These are phyloP conservation scores for Saccharata proteae DNA, from an alignment of 2,329 filamentous ascomycete species.

Conservation along the genomic window DNA sequence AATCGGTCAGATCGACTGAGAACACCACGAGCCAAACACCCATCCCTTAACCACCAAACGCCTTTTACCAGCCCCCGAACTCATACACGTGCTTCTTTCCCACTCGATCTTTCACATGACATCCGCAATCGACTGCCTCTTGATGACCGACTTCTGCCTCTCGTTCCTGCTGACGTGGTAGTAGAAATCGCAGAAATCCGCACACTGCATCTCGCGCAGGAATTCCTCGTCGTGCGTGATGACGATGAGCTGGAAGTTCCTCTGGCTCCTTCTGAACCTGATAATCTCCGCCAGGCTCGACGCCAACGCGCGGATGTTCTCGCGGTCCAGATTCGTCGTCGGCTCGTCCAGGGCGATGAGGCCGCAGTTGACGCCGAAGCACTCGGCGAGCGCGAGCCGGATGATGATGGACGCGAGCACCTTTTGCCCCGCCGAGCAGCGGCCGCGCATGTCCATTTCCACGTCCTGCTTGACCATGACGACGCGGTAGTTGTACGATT, in stretches of 20 bases:
- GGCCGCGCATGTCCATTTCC: constrained; percentile 98
- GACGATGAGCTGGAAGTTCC: constrained; percentile 95
- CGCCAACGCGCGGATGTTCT: constrained; percentile 87
- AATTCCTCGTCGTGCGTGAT: constrained; percentile 99
- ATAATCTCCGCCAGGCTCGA: constrained; percentile 81
- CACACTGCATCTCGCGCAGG: constrained; percentile 81
- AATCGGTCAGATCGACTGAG: no score
- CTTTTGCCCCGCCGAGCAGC: constrained; percentile 93
- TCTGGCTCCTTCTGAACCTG: constrained; percentile 65
- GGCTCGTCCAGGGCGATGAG: constrained; percentile 95
- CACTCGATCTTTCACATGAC: no score
- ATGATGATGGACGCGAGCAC: constrained; percentile 96
- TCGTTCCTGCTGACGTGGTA: constrained; percentile 75
- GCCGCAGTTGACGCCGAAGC: constrained; percentile 90
- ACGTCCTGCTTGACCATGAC: constrained; percentile 96
- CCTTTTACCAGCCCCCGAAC: no score
- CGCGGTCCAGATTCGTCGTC: constrained; percentile 88
- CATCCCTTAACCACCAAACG: no score
- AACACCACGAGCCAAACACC: no score
- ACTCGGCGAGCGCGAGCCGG: constrained; percentile 87
- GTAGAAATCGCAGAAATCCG: constrained; percentile 86
- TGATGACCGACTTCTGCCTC: constrained; percentile 78
- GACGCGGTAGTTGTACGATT: constrained; percentile 90
- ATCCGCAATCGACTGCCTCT: constrained; percentile 40
- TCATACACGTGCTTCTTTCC: no score